A percentile compares a stretch with the other conserved stretches of the same genome.
phyloP scores from a whole-genome alignment of 2,329 filamentous ascomycete genomes.

The Talaromyces pinophilus region DNA sequence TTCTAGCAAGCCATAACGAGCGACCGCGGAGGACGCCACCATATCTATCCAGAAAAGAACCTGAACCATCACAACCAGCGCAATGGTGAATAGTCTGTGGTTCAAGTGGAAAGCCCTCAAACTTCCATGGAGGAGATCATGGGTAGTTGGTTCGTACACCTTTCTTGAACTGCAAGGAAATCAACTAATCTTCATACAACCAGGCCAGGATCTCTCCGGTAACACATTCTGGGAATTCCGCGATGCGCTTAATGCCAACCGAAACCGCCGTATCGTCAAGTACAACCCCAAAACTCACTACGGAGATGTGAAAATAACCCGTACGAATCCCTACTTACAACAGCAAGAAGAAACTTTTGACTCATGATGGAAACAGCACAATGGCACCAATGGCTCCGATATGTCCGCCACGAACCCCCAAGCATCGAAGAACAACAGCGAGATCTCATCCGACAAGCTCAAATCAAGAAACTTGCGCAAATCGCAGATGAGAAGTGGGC shows the following conservation, averaged over 20 bases:
- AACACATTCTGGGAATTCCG: conserved; percentile 70
- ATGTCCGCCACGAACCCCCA: conserved; percentile 59
- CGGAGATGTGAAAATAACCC: conserved; percentile 61
- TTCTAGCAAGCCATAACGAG: neutral
- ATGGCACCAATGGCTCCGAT: conserved; percentile 70
- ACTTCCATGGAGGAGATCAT: conserved; percentile 63
- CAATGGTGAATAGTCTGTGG: conserved; percentile 55
- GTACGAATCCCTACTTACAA: conserved; percentile 40
- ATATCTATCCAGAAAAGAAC: neutral
- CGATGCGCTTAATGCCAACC: conserved; percentile 55
- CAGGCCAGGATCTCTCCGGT: conserved; percentile 63
- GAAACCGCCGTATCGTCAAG: conserved; percentile 61
- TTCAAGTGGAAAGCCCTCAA: conserved; percentile 63
- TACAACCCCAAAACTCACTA: conserved; percentile 56
- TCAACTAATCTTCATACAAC: neutral
- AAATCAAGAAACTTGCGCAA: conserved; percentile 60
- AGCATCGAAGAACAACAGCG: conserved; percentile 60
- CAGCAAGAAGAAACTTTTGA: neutral
- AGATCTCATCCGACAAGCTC: conserved; percentile 58
- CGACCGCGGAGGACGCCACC: neutral
- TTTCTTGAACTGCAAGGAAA: neutral
- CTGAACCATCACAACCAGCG: conserved; percentile 8
- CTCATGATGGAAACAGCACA: conserved; percentile 48
- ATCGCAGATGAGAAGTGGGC: conserved; percentile 64
- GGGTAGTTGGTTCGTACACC: conserved; percentile 54